Evolutionary conservation across 1,284 basidiomycete species (phyloP), one percentile per base, ranked within the genome.

Genomic region (Moniliophthora roreri): DNA sequence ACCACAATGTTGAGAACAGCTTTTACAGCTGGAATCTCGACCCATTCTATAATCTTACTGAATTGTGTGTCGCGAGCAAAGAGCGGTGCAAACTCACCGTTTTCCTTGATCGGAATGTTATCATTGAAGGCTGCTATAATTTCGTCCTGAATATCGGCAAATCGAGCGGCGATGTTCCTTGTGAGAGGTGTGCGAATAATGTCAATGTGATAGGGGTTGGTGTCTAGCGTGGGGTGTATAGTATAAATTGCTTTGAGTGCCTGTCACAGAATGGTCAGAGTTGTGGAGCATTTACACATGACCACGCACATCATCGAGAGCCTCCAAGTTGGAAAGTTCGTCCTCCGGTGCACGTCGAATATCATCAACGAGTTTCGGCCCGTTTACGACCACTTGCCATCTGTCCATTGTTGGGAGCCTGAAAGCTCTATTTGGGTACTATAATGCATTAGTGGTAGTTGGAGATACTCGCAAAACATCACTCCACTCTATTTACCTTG

Each of bases 101-200:
- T 45, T 23, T 57, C 36, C 15, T 41, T 10, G 9, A 32, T 42
- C 13, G 56, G 54, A 44, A 62, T 42, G 34, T 48, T 11, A 16
- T 57, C 56, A 11, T 10, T 35, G 26, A 63, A 50, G 11, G 63
- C 57, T 20, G 53, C 50, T 8, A 50, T 23, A n/a, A 65, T 62
- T 42, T 68, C 66, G 20, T 68, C 65, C 18, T 57, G 47, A 15
- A 67, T 54, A 28, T 68, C 65, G 2, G 50, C 49, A 37, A 67
- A 64, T 13, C 58, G 57, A 20, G 51, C 44, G 1, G 44, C 59
- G 36, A 68, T 49, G 34, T 63, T 62, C 39, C 63, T 52, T 0
- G 64, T 65, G 35, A 67, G 55, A 13, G 59, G 58, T 1, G 58
- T 61, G 3, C 62, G 58, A 15, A 66, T 59, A 26, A 59, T 53